Base-by-base conservation (phyloP, 2,329 filamentous ascomycete species). In the Pseudogymnoascus sp. region DNA sequence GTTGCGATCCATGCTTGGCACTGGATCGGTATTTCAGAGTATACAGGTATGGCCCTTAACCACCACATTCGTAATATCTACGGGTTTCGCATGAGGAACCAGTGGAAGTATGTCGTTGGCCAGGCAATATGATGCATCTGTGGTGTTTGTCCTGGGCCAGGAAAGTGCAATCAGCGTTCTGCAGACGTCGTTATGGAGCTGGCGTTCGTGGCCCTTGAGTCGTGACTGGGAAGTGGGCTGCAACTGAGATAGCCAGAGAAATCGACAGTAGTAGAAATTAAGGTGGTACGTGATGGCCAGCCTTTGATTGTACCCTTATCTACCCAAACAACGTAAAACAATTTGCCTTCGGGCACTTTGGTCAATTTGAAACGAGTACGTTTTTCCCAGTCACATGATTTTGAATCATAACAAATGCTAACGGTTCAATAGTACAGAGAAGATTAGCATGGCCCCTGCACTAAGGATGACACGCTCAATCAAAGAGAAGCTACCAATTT, bases 391-490 rank as follows among this genome's bases (percentile, higher is more conserved):
- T 61, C 38, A 29, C 31, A 14, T 50, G 44, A 29, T 29, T 8
- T 50, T 1, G n/a, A 50, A 50, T 29, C 24, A 50, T 29, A 50
- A 44, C 42, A 47, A 14, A 24, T 24, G 11, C 19, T 14, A 47
- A 47, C 42, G 6, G 42, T 47, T 47, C 42, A 47, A 47, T 61
- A 33, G 26, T 33, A 86, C 82, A 87, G 84, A 87, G 85, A 87
- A 87, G 83, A 87, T 87, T 89, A 89, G 87, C 87, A 89, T 89
- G 86, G 86, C 86, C 87, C 84, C 83, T 86, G 84, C 82, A 86
- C 90, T 93, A 93, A 93, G 90, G 90, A 93, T 93, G 90, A 93
- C 89, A 92, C 87, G 86, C 86, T 88, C 81, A 85, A 86, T 85
- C 85, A 88, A 88, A 89, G 86, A 88, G 86, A 87, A 84, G 82